These are phyloP conservation scores for Phymatotrichopsis omnivora DNA, from an alignment of 2,329 filamentous ascomycete genomes.

Conservation along the genomic window DNA sequence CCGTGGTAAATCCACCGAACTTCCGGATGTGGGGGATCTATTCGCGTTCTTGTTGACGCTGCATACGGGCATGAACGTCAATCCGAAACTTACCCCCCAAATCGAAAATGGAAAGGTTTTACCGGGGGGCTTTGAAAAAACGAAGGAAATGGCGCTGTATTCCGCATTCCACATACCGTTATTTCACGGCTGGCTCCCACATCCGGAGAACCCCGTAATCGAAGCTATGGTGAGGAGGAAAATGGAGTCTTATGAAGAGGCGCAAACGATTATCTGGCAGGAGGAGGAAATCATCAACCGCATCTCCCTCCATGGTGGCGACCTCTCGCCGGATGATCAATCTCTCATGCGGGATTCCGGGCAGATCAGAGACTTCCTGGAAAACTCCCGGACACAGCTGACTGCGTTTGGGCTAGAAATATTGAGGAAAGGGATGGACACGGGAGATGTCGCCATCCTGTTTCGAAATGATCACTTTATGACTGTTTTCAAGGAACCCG, in stretches of 20 bases:
- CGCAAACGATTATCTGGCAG: conserved; percentile 75
- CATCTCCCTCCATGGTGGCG: conserved; percentile 46
- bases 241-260: conserved; percentile 81
- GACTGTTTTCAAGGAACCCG: conserved; percentile 59
- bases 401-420: conserved; percentile 70
- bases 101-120: no score
- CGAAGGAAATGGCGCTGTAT: conserved; percentile 81
- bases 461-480: conserved; percentile 98
- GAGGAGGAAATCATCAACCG: conserved; percentile 84
- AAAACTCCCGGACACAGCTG: conserved; percentile 71
- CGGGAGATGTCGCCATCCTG: conserved; percentile 76
- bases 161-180: conserved; percentile 78
- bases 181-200: conserved; percentile 85
- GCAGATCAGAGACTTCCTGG: conserved; percentile 74
- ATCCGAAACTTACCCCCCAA: conserved; percentile 58
- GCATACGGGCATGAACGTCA: conserved; percentile 97
- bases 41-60: conserved; percentile 79
- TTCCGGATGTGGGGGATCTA: conserved; percentile 81
- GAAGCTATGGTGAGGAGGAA: conserved; percentile 56
- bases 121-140: conserved; percentile 75
- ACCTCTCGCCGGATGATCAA: conserved; percentile 62
- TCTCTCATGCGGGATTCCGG: conserved; percentile 71
- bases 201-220: conserved; percentile 54
- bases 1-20: conserved; percentile 50
- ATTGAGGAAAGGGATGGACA: conserved; percentile 57